These are phyloP conservation scores for Backusella morwellensis DNA, from an alignment of 192 early-diverging fungal genomes.

Conservation along the genomic window DNA sequence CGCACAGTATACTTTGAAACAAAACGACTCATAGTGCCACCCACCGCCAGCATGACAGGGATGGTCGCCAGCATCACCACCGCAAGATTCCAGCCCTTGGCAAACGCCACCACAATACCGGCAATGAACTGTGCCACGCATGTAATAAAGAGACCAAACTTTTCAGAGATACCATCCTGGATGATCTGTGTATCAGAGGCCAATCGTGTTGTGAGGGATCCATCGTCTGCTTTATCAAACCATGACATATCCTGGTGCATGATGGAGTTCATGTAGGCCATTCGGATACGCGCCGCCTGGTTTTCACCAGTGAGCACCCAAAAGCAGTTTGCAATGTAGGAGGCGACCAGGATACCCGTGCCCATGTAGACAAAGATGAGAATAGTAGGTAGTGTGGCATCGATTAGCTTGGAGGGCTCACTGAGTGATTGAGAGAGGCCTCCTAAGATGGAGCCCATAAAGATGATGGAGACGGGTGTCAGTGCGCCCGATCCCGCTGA, in stretches of 20 bases:
- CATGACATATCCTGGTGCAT: constrained; percentile 83
- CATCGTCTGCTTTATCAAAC: constrained; percentile 76
- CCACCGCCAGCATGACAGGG: constrained; percentile 56
- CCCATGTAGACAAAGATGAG: constrained; percentile 60
- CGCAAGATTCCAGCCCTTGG: constrained; percentile 67
- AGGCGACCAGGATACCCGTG: constrained; percentile 46
- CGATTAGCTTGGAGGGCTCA: constrained; percentile 22
- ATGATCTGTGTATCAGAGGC: constrained; percentile 78
- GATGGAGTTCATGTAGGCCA: constrained; percentile 68
- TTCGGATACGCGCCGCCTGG: constrained; percentile 60
- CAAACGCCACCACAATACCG: constrained; percentile 76
- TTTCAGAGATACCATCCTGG: constrained; percentile 86
- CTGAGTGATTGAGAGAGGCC: not conserved
- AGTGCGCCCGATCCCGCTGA: constrained; percentile 22
- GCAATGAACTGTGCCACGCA: constrained; percentile 61
- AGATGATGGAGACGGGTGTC: constrained; percentile 26
- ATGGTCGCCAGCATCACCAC: constrained; percentile 74
- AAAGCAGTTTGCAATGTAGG: constrained; percentile 58
- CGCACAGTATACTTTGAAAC: constrained; percentile 39
- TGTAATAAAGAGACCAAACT: constrained; percentile 70
- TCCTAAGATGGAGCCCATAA: constrained; percentile 32
- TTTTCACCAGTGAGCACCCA: constrained; percentile 47
- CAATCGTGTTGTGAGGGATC: constrained; percentile 81
- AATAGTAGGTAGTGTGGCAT: constrained; percentile 19
- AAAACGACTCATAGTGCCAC: constrained; percentile 24